Base-by-base conservation (phyloP, 768 basidiomycete genomes). In the Cubamyces lactineus region DNA sequence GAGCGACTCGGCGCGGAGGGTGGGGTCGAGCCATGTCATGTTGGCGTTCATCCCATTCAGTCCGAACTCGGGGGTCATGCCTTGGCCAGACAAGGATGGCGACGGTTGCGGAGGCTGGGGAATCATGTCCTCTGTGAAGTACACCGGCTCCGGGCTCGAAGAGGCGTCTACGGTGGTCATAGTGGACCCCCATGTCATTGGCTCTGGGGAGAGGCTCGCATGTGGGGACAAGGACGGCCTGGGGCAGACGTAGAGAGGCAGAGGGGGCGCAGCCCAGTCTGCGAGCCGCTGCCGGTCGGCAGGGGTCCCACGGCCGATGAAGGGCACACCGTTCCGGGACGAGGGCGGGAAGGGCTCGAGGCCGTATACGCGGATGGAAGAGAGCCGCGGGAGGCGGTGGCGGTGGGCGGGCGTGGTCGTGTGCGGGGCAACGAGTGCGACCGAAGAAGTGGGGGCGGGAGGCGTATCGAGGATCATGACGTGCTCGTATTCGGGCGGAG, bases 301-400 rank as follows among this genome's bases (percentile, higher is more conserved):
- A 45, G 67, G 67, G 16, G 67, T 68, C 1, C 67, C 67, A 34
- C 67, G 62, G 15, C 67, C 67, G 39, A 68, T 52, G 60, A 54
- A 66, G 15, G 63, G 21, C 19, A 41, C 19, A 16, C 65, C 67
- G 26, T 66, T 57, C 34, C 50, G 50, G 7, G 52, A 57, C 13
- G 34, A 28, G 5, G 49, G 28, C 4, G 59, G 59, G 30, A 50
- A 30, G 8, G 47, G 34, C 13, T 66, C 65, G 48, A 66, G 53
- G 19, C 39, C 23, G 38, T 30, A 53, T 5, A 61, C 53, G 24
- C 57, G 62, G 57, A 68, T 54, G 5, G 59, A 56, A 4, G 57
- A 42, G 6, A 66, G 62, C 2, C 57, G 57, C 2, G 64, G 64
- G 3, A 66, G 49, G 28, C 40, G 51, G n/a, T 59, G 57, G 15